phyloP scores from a whole-genome alignment of 495 filamentous ascomycete species.

The Neurospora terricola region DNA sequence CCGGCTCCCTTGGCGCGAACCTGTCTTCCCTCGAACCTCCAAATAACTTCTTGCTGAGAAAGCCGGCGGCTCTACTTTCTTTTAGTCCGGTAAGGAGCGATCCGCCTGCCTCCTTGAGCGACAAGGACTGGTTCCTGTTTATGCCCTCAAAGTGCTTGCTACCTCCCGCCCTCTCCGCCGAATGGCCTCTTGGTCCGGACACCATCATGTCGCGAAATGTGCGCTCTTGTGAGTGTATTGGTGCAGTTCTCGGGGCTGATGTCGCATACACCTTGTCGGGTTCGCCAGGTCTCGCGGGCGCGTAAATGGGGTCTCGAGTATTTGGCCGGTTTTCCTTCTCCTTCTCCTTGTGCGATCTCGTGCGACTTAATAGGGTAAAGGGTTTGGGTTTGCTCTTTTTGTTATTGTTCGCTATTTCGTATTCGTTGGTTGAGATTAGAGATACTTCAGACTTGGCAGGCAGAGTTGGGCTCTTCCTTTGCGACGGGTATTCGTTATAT shows the following conservation, averaged over 20 bases:
- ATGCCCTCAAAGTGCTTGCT: conserved; percentile 27
- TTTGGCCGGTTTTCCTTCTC: conserved; percentile 31
- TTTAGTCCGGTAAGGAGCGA: conserved; percentile 66
- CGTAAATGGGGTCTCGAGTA: conserved; percentile 25
- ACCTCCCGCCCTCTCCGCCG: conserved; percentile 50
- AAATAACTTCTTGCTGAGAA: conserved; percentile 68
- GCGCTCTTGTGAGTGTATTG: conserved; percentile 50
- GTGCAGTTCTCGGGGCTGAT: conserved; percentile 38
- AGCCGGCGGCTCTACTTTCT: conserved; percentile 64
- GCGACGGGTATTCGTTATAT: conserved; percentile 25
- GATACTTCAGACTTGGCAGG: conserved; percentile 37
- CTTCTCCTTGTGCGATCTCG: conserved; percentile 55
- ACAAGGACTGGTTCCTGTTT: conserved; percentile 28
- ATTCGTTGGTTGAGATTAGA: conserved; percentile 28
- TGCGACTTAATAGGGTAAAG: conserved; percentile 53
- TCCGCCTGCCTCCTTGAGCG: conserved; percentile 55
- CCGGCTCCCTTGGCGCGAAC: conserved; percentile 52
- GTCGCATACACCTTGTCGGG: conserved; percentile 27
- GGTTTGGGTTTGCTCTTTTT: conserved; percentile 45
- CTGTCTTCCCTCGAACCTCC: conserved; percentile 66
- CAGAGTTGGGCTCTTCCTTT: conserved; percentile 24
- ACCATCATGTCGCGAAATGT: conserved; percentile 55
- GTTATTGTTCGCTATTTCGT: conserved; percentile 22
- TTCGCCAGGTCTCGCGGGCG: conserved; percentile 26
- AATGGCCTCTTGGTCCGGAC: conserved; percentile 49